Evolutionary conservation across 139 green algal genomes (phyloP), one percentile per base, ranked within the genome.

Genomic region (Picochlorum sp.): DNA sequence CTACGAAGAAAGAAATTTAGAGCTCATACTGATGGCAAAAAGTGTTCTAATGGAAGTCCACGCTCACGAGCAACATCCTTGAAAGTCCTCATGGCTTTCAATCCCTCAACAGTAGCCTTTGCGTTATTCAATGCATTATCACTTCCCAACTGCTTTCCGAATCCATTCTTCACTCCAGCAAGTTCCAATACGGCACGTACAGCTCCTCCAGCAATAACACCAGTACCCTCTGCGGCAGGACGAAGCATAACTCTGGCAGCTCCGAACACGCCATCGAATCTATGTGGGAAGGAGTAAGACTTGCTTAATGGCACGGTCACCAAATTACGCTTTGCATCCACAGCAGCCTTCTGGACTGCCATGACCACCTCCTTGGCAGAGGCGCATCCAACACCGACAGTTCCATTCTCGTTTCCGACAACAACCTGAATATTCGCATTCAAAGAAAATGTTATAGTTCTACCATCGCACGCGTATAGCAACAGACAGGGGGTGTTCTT

Each of bases 121-220:
- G 92, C 92, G 66, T 96, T 98, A 84, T 98, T 98, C 24, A 98
- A 83, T 32, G 80, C 74, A 77, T 86, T 92, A 57, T 66, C 65
- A 71, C 71, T 87, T 66, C 91, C 90, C 20, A 98, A 58, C 76
- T 96, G 84, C 88, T 98, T 98, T 65, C 85, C 88, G 37, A 96
- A 85, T 10, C 73, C 82, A 74, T 98, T 98, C 72, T 94, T 84
- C 47, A 95, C 79, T 59, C 92, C 91, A 21, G 85, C 85, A 56
- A 97, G 72, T 82, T 97, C 89, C 66, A 97, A 82, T 56, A 97
- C 91, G 14, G 79, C 74, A 30, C 92, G 85, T 66, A 95, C 85
- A 0, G 86, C 79, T 21, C 88, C 82, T 59, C 91, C 91, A 20
- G 90, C 88, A 72, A 75, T 75, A 60, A 84, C 73, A 64, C 91